Base-by-base conservation (phyloP, 768 basidiomycete species). In the Hirschioporus abietinus region DNA sequence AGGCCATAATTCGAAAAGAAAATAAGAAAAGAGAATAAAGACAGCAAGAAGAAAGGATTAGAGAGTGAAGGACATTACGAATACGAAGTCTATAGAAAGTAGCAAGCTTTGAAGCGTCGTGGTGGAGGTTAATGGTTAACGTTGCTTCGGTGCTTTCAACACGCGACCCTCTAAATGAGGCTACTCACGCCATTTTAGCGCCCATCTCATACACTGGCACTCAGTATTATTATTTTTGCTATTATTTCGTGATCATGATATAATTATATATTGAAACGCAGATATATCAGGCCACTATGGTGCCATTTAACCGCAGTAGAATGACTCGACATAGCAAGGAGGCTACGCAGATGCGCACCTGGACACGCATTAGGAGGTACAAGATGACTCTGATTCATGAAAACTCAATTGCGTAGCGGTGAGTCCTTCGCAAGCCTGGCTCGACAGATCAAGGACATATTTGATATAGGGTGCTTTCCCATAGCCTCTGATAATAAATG, bases 41-140 rank as follows among this genome's bases (percentile, higher is more conserved):
- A 52, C 42, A 52, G 20, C 42, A 52, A 52, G 42, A 52, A 52
- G 42, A 52, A 52, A 52, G 42, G 42, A 52, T 52, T 52, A 52
- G 42, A 52, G 42, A 52, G 42, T 52, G 42, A 52, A 52, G 42
- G 12, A 52, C 42, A 52, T 52, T 52, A 52, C 42, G 42, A 52
- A 52, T 52, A 52, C 42, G 42, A 52, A 52, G 42, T 52, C 42
- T 52, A 52, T 52, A 52, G 42, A 3, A 52, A 52, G 42, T 52
- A 52, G 42, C 42, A 52, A 52, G 42, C 12, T 12, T 52, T 52
- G 42, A 52, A 52, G 42, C 42, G 42, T 52, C 42, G 42, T 52
- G 42, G 42, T 52, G 42, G 42, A 52, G 42, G 42, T 52, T 52
- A 52, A 52, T 52, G 42, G 42, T 52, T 52, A 52, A 52, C 42